Base-by-base conservation (phyloP, 768 basidiomycete species). In the Trametes cingulata region DNA sequence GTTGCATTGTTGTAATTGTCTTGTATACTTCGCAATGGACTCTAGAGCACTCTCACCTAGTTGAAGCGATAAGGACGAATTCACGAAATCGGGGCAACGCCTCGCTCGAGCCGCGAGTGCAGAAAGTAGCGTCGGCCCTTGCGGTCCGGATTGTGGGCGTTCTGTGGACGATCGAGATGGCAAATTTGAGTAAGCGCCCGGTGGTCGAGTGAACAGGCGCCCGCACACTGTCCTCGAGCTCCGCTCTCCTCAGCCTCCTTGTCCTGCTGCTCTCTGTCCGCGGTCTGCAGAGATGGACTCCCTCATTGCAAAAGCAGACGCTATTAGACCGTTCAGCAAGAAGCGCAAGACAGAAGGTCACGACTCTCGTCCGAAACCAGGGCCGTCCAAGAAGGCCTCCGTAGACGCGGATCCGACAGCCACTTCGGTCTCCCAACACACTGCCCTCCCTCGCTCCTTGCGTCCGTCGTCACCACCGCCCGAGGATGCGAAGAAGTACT, bases 371-470 rank as follows among this genome's bases (percentile, higher is more conserved):
- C 62, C 58, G 27, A 64, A 65, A 40, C 49, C 63, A 3, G 46
- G 51, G 9, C 56, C 68, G 1, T 61, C 62, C 22, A 58, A 59
- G 36, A 15, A 61, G n/a, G 41, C 52, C 29, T 46, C 53, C 25
- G 19, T 52, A 6, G 29, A 51, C 22, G 56, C 64, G 22, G 67
- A 68, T 60, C 56, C 45, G 14, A 67, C 67, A 20, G 58, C 64
- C 12, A 53, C 50, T 45, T 69, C 72, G 29, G 65, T 70, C 58
- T 65, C 64, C 5, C 62, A 59, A 37, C 66, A 79, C 57, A 89
- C 91, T 0, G 70, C 82, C 10, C 68, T 90, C 2, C 91, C 92
- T 0, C 83, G 83, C 68, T 92, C 92, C 0, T 81, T 93, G 17
- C 83, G 81, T 52, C 73, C 82, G 10, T 75, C 76, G 0, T 74